Evolutionary conservation across 768 basidiomycete species (phyloP).

Genomic region (Tylopilus sp.): DNA sequence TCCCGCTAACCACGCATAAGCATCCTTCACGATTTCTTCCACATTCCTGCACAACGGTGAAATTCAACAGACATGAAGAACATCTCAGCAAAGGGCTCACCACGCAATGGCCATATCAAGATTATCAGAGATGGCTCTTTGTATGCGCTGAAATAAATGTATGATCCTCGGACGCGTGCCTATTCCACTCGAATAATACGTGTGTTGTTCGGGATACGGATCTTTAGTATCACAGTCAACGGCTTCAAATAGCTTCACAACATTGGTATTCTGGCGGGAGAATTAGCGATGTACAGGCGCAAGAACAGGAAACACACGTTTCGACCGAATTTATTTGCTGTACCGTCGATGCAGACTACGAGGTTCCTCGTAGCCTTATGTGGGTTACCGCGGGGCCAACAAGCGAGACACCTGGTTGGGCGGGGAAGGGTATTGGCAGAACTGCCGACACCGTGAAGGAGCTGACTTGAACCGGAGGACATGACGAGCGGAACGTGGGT

Average conservation of each 20-base stretch:
- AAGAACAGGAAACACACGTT: neutral
- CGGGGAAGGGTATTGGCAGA: neutral
- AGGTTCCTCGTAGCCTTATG: constrained; percentile 1
- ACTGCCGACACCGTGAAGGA: neutral
- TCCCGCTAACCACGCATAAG: constrained; percentile 5
- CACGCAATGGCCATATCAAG: constrained; percentile 9
- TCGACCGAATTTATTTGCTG: constrained; percentile 8
- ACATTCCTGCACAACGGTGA: neutral
- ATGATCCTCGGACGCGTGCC: constrained; percentile 6
- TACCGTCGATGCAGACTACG: constrained; percentile 7
- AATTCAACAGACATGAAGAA: neutral
- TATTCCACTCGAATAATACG: constrained; percentile 7
- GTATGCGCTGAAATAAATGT: neutral
- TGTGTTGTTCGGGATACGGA: constrained; percentile 3
- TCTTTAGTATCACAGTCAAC: constrained; percentile 2
- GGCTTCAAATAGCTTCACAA: constrained; percentile 7
- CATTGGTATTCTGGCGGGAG: constrained; percentile 4
- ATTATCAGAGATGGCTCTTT: constrained; percentile 3
- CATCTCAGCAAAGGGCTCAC: neutral
- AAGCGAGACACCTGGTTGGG: neutral
- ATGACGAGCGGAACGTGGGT: too few relatives aligned
- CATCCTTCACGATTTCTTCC: constrained; percentile 5
- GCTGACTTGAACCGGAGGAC: neutral
- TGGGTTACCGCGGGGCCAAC: neutral
- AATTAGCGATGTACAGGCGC: neutral